Base-by-base conservation (phyloP, 2,329 filamentous ascomycete genomes). In the Ophiostoma sp. region DNA sequence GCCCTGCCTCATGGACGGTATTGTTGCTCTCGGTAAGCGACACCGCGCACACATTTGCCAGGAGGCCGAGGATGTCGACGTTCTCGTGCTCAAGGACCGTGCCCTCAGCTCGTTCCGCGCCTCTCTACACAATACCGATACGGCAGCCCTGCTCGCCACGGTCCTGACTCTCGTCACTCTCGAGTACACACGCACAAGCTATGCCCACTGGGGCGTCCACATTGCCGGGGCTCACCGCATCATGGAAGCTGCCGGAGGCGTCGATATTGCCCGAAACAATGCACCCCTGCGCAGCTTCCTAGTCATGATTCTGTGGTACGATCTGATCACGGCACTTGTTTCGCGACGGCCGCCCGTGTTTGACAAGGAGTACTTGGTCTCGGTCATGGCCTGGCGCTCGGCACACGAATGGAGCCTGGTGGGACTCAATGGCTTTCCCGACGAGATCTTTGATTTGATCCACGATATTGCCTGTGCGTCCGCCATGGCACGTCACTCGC, bases 401-500 rank as follows among this genome's bases (percentile, higher is more conserved):
- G 25, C 28, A 15, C 42, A 61, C 22, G 69, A 71, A 39, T 71
- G 69, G 69, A 71, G 69, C 55, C 39, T 71, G 9, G 25, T 61
- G n/a, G 69, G 50, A 1, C 69, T 71, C 69, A 71, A 71, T 42
- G 69, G 69, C 5, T 71, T 36, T 55, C 69, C 69, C 22, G 69
- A 71, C 69, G 55, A 50, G 5, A 33, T 71, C 15, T 61, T 48
- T 25, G 55, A 36, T 8, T 22, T 48, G n/a, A 45, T 71, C 9
- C 48, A 71, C 55, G 69, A 71, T 55, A 61, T 55, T 25, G 50
- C 50, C 50, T 55, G 50, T 12, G 50, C 50, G 50, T 25, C 50
- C n/a, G n/a, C 50, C 22, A 12, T 25, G n/a, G 22, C 50, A 25
- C 1, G 7, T 2, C n/a, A 12, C 25, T 12, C 6, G 2, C 50